Evolutionary conservation across 176 grass and related monocot species (phyloP), one percentile per base, ranked within the genome.

Genomic region (Cymbopogon citratus): DNA sequence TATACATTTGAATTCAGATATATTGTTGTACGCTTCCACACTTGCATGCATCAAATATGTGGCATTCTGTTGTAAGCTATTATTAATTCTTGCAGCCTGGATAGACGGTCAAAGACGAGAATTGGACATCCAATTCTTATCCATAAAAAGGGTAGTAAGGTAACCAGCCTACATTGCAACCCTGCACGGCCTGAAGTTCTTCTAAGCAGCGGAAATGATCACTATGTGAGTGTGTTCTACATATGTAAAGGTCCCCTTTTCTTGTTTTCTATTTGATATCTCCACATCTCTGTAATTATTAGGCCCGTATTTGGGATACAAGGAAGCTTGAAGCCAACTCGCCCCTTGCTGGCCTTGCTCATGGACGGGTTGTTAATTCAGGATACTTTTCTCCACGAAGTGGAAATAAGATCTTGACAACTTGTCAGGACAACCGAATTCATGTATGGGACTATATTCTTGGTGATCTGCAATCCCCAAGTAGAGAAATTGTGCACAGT

Each of bases 191-290:
- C 95, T 61, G 92, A 98, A 84, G 79, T 98, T 83, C 92, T 95
- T 93, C 80, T 98, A 78, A 98, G 95, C 84, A 91, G 95, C 48
- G 92, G 95, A 83, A 98, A 98, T 90, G 95, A 98, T 71, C 95
- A 95, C 75, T 93, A 80, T 82, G 95, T 98, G 79, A 98, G 95
- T 92, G 25, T 83, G 28, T 63, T 78, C 54, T 54, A 16, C 15
- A 29, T 36, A 49, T 21, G 0, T 44, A 28, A 33, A 74, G 54
- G 71, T 45, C 26, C 21, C 49, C 21, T 56, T 75, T 59, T 48
- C 40, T 51, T 61, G 27, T 73, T 59, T 49, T 9, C 11, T 69
- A 41, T 62, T 68, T 76, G 63, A 74, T 24, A 52, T 35, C 63
- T 79, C 16, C 31, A 78, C 68, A 56, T 67, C 52, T 76, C 7